Evolutionary conservation across 1,284 basidiomycete genomes (phyloP).

Genomic region (Austropuccinia psidii): DNA sequence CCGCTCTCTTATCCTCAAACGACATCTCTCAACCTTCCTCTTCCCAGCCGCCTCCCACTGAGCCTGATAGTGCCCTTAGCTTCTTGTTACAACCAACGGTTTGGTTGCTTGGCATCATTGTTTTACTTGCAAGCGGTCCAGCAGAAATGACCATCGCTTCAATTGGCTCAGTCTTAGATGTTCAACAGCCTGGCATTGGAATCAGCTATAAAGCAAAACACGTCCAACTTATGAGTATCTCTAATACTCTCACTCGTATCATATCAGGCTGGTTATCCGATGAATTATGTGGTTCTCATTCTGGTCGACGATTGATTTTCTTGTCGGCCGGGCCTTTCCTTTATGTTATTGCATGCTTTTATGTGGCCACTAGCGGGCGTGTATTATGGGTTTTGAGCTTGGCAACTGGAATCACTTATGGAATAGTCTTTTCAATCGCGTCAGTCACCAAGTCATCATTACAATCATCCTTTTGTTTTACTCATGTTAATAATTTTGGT

Average conservation of each 20-base stretch:
- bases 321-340: slow-evolving; percentile 7
- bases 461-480: background rate
- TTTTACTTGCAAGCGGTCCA: slow-evolving; percentile 9
- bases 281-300: background rate
- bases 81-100: slow-evolving; percentile 23
- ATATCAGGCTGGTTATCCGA: slow-evolving; percentile 23
- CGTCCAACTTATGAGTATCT: slow-evolving; percentile 27
- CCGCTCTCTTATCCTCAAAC: slow-evolving; percentile 10
- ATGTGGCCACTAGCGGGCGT: background rate
- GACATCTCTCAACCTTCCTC: background rate
- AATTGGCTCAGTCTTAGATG: slow-evolving; percentile 15
- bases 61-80: background rate
- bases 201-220: slow-evolving; percentile 9
- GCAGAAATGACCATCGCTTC: slow-evolving; percentile 32
- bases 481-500: background rate
- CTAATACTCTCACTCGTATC: slow-evolving; percentile 5
- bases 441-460: background rate
- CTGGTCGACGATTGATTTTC: background rate
- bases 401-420: slow-evolving; percentile 19
- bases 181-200: background rate
- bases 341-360: slow-evolving; percentile 7
- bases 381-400: slow-evolving; percentile 19
- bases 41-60: background rate
- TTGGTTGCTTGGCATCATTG: slow-evolving; percentile 15
- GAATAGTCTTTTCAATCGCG: slow-evolving; percentile 14